phyloP scores from a whole-genome alignment of 176 grass and related monocot genomes.

The Hsuehochloa calcarea region DNA sequence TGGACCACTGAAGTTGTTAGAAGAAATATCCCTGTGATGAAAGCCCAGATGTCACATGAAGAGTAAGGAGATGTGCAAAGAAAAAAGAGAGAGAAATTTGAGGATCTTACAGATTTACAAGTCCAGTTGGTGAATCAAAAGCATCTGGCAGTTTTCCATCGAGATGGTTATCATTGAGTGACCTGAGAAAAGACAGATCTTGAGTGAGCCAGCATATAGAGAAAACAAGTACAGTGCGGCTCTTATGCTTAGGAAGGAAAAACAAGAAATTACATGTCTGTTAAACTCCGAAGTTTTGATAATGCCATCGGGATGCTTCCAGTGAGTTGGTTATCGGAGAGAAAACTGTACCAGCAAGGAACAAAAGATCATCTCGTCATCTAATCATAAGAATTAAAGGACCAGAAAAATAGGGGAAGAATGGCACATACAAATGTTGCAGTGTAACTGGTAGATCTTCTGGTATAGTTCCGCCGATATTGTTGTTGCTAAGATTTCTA shows the following conservation, averaged over 20 bases:
- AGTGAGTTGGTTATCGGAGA: conserved; percentile 90
- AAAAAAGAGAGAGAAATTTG: background rate
- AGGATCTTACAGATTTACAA: conserved; percentile 83
- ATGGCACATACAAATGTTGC: conserved; percentile 68
- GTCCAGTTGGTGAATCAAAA: conserved; percentile 66
- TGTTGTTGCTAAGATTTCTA: conserved; percentile 97
- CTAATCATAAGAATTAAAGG: background rate
- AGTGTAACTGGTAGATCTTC: conserved; percentile 77
- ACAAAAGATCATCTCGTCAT: conserved; percentile 5
- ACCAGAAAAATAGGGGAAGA: conserved; percentile 16
- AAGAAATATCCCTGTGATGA: conserved; percentile 75
- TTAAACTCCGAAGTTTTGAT: conserved; percentile 66
- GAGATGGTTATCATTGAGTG: conserved; percentile 85
- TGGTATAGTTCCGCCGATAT: conserved; percentile 75
- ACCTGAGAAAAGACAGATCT: conserved; percentile 55
- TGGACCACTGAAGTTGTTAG: conserved; percentile 82
- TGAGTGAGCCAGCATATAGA: conserved; percentile 21
- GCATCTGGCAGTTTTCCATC: conserved; percentile 76
- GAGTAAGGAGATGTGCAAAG: background rate
- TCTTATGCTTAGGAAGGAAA: background rate
- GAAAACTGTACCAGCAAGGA: conserved; percentile 67
- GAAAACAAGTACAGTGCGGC: background rate
- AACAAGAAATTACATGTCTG: conserved; percentile 68
- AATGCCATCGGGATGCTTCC: conserved; percentile 93
- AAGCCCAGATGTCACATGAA: conserved; percentile 14